Percentiles rank a stretch among this genome's conserved stretches.
Evolutionary conservation across 768 basidiomycete genomes (phyloP).

Genomic region (Leucocoprinus birnbaumii): DNA sequence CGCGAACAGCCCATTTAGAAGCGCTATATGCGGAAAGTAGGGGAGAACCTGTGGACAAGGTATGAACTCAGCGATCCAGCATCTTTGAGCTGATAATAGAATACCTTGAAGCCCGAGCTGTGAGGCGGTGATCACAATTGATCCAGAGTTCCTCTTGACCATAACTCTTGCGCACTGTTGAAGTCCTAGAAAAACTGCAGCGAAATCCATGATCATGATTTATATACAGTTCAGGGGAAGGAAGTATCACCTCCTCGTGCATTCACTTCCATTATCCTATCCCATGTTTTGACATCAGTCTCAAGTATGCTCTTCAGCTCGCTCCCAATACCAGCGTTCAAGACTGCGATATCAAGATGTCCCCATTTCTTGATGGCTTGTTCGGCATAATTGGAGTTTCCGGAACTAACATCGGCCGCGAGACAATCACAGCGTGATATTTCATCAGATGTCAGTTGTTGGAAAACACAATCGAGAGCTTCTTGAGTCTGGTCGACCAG

Average conservation of each 20-base stretch:
- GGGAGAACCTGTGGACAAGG: conserved; percentile 12
- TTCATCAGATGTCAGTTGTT: background rate
- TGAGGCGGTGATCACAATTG: conserved; percentile 18
- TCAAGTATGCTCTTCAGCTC: conserved; percentile 7
- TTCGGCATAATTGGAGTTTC: background rate
- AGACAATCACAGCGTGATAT: background rate
- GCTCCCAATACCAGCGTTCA: conserved; percentile 14
- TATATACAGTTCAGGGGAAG: background rate
- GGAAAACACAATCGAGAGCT: background rate
- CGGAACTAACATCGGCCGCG: conserved; percentile 11
- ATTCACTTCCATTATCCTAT: conserved; percentile 15
- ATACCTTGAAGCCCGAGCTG: conserved; percentile 19
- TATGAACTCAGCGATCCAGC: too few species aligned
- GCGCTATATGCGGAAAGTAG: conserved; percentile 16
- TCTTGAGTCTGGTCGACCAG: conserved; percentile 12
- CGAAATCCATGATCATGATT: background rate
- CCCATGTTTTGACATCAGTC: conserved; percentile 9
- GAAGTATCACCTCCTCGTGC: conserved; percentile 7
- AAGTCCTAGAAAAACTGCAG: conserved; percentile 8
- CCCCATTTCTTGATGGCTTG: conserved; percentile 1
- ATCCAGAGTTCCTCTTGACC: conserved; percentile 12
- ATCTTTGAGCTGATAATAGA: too few species aligned
- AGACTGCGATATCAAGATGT: conserved; percentile 13
- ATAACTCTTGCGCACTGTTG: conserved; percentile 7
- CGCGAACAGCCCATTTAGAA: conserved; percentile 17